Evolutionary conservation across 805 yeast genomes (phyloP).

Genomic region (Lipomyces spencermartinsiae): DNA sequence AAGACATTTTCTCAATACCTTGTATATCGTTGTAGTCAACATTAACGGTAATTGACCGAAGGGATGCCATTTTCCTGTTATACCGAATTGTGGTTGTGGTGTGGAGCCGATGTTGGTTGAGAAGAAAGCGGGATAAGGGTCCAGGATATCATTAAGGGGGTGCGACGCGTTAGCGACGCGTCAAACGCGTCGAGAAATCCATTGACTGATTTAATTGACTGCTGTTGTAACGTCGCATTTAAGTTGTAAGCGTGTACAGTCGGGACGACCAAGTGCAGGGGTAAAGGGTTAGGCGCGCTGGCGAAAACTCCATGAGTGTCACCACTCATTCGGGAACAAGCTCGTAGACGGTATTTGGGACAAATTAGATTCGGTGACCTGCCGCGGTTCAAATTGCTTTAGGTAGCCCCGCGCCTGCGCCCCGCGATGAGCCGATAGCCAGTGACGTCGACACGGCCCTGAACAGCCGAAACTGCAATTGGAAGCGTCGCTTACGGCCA

Average conservation of each 20-base stretch:
- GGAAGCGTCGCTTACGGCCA: background rate
- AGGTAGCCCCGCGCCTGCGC: background rate
- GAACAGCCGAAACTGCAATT: background rate
- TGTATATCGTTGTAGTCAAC: conserved; percentile 70
- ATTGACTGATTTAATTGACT: no score
- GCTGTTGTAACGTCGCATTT: no score
- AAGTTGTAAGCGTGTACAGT: no score
- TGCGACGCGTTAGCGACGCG: background rate
- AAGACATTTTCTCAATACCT: conserved; percentile 33
- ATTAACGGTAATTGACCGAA: conserved; percentile 57
- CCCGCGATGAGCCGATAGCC: background rate
- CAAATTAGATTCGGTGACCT: background rate
- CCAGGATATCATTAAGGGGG: background rate
- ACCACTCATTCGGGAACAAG: no score
- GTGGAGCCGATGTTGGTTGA: background rate
- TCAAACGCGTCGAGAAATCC: background rate
- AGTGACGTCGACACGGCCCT: background rate
- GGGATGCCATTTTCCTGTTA: conserved; percentile 55
- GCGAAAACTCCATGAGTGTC: no score
- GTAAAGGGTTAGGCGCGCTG: no score
- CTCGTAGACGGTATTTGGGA: background rate
- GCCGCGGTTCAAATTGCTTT: background rate
- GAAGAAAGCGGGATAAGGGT: background rate
- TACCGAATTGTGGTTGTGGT: background rate
- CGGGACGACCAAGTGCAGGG: no score